Evolutionary conservation across 2,329 filamentous ascomycete genomes (phyloP).

Genomic region (Fusarium sp.): DNA sequence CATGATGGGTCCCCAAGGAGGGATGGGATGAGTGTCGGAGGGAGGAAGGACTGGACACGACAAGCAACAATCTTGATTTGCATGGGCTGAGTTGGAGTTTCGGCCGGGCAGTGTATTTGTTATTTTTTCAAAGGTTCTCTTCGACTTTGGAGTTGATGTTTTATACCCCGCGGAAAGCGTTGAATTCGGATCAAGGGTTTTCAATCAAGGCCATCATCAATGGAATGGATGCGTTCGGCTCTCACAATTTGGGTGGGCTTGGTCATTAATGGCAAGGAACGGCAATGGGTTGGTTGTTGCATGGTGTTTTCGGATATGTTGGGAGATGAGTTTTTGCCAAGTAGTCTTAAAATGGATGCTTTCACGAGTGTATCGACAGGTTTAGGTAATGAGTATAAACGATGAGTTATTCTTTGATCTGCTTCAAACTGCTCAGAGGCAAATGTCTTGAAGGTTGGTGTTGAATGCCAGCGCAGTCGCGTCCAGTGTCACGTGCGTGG

Average conservation of each 20-base stretch:
- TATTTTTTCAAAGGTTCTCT: constrained; percentile 19
- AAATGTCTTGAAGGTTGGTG: background rate
- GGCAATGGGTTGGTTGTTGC: constrained; percentile 21
- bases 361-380: background rate
- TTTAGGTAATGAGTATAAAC: background rate
- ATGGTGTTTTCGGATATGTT: constrained; percentile 35
- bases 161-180: constrained; percentile 50
- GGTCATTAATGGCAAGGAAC: constrained; percentile 26
- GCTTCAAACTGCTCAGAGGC: background rate
- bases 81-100: constrained; percentile 34
- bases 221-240: background rate
- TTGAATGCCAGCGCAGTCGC: background rate
- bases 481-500: constrained; percentile 46
- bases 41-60: constrained; percentile 15
- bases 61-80: constrained; percentile 16
- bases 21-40: constrained; percentile 52
- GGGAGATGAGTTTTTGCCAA: constrained; percentile 21
- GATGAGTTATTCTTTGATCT: background rate
- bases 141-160: constrained; percentile 39
- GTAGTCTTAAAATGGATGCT: constrained; percentile 1
- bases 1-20: constrained; percentile 65
- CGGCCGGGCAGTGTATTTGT: constrained; percentile 20
- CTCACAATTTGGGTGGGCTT: constrained; percentile 7
- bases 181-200: constrained; percentile 36
- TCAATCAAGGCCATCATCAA: constrained; percentile 12